Evolutionary conservation across 805 yeast species (phyloP).

Genomic region (Pichia heedii): DNA sequence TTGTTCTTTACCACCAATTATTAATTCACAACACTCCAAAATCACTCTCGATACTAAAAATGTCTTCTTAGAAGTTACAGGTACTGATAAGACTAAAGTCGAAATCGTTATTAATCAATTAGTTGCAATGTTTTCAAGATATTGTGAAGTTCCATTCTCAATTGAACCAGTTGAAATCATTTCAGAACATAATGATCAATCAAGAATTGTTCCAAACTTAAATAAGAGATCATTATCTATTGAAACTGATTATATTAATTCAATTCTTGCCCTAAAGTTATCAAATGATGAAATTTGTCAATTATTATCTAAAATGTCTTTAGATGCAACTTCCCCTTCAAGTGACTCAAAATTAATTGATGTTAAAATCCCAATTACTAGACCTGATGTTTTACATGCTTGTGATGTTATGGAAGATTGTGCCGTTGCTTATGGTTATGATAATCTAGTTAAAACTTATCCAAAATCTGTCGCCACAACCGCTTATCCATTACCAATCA

Average conservation of each 20-base stretch:
- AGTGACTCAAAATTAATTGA: slow-evolving; percentile 42
- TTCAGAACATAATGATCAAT: slow-evolving; percentile 69
- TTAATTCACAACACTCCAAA: slow-evolving; percentile 86
- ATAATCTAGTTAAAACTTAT: slow-evolving; percentile 70
- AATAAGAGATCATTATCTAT: slow-evolving; percentile 60
- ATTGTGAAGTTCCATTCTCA: slow-evolving; percentile 72
- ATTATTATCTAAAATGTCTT: slow-evolving; percentile 73
- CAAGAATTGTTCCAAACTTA: slow-evolving; percentile 70
- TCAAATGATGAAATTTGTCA: slow-evolving; percentile 56
- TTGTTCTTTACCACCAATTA: slow-evolving; percentile 93
- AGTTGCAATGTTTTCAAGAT: slow-evolving; percentile 92
- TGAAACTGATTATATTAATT: slow-evolving; percentile 78
- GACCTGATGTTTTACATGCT: slow-evolving; percentile 92
- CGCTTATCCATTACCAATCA: slow-evolving; percentile 83
- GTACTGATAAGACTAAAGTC: slow-evolving; percentile 89
- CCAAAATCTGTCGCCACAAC: slow-evolving; percentile 73
- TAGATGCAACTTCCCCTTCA: slow-evolving; percentile 48
- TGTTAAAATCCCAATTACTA: slow-evolving; percentile 80
- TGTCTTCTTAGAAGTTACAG: slow-evolving; percentile 89
- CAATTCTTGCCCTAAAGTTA: slow-evolving; percentile 80
- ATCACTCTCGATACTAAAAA: slow-evolving; percentile 77
- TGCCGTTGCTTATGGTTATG: slow-evolving; percentile 92
- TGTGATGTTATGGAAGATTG: slow-evolving; percentile 99
- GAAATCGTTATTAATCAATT: slow-evolving; percentile 87
- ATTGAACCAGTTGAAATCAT: slow-evolving; percentile 85